Evolutionary conservation across 306 rosid genomes (phyloP), one percentile per base, ranked within the genome.

Genomic region (Quercus bicolor): DNA sequence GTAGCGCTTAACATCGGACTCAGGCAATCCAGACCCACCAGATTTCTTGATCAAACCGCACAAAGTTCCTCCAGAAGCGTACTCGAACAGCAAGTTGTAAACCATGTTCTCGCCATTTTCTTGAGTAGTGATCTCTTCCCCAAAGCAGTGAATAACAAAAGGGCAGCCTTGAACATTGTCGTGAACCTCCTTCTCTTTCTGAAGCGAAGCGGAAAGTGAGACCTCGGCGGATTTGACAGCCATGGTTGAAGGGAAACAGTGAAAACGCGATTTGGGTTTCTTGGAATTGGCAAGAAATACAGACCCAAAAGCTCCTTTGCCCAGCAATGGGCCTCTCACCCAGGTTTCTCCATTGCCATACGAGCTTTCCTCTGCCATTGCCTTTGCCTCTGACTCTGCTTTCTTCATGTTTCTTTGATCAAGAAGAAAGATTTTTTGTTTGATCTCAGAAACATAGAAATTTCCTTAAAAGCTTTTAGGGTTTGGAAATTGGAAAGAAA

Each of bases 281-380:
- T 71, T 79, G 19, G 45, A 45, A 75, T 77, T 69, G 13, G 83
- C 86, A n/a, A 83, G 60, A 69, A 75, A 83, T 7, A 83, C 86
- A 6, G 78, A 83, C 3, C 74, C 86, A 15, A 62, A 83, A n/a
- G 75, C 65, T 70, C 86, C 86, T 83, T 75, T 64, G 5, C 86
- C 83, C 11, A 83, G 70, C 72, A 75, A 21, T 8, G 65, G 65
- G 29, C 65, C 65, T 59, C 65, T 59, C 65, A 59, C 29, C 65
- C 65, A 59, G 23, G 29, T 59, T 59, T 59, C 65, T 59, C 65
- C 65, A 21, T 59, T 14, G 9, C 65, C 65, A 11, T 13, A 59
- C 15, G 0, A 6, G 4, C 31, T 59, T 26, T 0, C 65, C 65
- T 21, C 65, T 59, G 65, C 31, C 65, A n/a, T 57, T 40, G 45